Conservation (phyloP, 805 yeast genomes). For the Spathaspora passalidarum region DNA sequence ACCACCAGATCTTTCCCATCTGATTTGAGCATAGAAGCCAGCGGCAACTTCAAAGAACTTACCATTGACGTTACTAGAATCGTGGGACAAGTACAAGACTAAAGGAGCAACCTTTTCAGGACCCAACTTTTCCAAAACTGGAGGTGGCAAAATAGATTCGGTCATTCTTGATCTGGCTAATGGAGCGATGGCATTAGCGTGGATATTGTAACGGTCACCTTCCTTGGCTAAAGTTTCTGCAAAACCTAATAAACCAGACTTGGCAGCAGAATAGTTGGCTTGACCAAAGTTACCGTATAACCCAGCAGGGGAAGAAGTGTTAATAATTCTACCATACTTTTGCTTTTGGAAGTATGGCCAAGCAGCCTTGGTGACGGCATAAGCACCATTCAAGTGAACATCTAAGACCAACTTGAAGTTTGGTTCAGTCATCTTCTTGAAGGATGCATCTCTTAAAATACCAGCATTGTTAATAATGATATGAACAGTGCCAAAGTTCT, state of each 20-base stretch:
- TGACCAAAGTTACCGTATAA: slow-evolving; percentile 96
- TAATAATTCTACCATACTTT: slow-evolving; percentile 81
- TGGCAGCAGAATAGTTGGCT: slow-evolving; percentile 92
- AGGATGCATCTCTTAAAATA: slow-evolving; percentile 80
- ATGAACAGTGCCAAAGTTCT: slow-evolving; percentile 85
- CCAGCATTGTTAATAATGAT: slow-evolving; percentile 93
- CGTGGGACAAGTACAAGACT: slow-evolving; percentile 77
- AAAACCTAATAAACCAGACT: slow-evolving; percentile 83
- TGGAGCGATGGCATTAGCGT: slow-evolving; percentile 87
- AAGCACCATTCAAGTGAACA: slow-evolving; percentile 91
- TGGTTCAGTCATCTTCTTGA: slow-evolving; percentile 79
- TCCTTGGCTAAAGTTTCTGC: slow-evolving; percentile 95
- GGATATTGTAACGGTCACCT: slow-evolving; percentile 81
- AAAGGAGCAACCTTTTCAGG: slow-evolving; percentile 93
- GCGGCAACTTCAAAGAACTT: slow-evolving; percentile 92
- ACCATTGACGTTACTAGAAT: slow-evolving; percentile 56
- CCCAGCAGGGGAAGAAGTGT: slow-evolving; percentile 98
- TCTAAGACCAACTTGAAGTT: slow-evolving; percentile 78
- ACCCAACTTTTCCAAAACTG: slow-evolving; percentile 70
- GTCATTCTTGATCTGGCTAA: slow-evolving; percentile 97
- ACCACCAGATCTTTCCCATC: slow-evolving; percentile 95
- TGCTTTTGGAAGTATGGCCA: slow-evolving; percentile 89
- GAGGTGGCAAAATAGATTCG: slow-evolving; percentile 82
- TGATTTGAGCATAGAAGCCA: slow-evolving; percentile 84
- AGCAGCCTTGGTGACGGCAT: slow-evolving; percentile 78